Evolutionary conservation across 768 basidiomycete species (phyloP).

Genomic region (Boletellus sp.): DNA sequence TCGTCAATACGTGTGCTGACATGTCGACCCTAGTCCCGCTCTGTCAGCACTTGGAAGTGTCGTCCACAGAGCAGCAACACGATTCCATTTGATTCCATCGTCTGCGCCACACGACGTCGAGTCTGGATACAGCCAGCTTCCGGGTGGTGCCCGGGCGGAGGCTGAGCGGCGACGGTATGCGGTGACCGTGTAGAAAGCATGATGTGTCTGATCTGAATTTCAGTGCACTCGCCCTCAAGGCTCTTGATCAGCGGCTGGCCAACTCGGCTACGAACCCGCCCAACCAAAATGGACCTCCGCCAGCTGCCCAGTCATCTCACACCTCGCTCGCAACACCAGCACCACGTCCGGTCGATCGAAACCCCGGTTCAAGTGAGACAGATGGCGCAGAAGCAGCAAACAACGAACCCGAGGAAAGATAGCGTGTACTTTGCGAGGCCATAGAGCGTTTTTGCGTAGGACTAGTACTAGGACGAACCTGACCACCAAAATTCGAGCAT

Average conservation of each 20-base stretch:
- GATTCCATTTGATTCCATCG: slow-evolving; percentile 72
- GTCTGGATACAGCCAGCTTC: slow-evolving; percentile 69
- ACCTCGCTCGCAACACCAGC: slow-evolving; percentile 29
- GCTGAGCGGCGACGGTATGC: slow-evolving; percentile 89
- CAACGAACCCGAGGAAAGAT: slow-evolving; percentile 21
- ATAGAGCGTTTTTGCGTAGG: slow-evolving; percentile 8
- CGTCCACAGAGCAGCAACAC: slow-evolving; percentile 62
- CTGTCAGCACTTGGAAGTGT: slow-evolving; percentile 64
- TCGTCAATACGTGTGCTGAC: slow-evolving; percentile 1
- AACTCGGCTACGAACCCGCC: slow-evolving; percentile 40
- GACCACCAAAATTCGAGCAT: slow-evolving; percentile 3
- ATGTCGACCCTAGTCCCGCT: slow-evolving; percentile 51
- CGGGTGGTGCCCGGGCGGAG: slow-evolving; percentile 90
- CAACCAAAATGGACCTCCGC: slow-evolving; percentile 28
- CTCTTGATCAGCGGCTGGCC: slow-evolving; percentile 89
- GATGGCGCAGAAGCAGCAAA: slow-evolving; percentile 15
- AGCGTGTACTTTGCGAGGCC: slow-evolving; percentile 13
- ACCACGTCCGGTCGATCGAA: slow-evolving; percentile 32
- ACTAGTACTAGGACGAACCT: background rate
- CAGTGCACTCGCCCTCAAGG: slow-evolving; percentile 95
- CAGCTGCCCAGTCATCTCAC: slow-evolving; percentile 27
- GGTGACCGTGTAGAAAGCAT: background rate
- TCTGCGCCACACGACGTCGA: slow-evolving; percentile 59
- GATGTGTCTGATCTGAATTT: slow-evolving; percentile 8
- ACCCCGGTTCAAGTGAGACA: slow-evolving; percentile 20